Base-by-base conservation (phyloP, 2,329 filamentous ascomycete genomes). In the Colletotrichum paranaense region DNA sequence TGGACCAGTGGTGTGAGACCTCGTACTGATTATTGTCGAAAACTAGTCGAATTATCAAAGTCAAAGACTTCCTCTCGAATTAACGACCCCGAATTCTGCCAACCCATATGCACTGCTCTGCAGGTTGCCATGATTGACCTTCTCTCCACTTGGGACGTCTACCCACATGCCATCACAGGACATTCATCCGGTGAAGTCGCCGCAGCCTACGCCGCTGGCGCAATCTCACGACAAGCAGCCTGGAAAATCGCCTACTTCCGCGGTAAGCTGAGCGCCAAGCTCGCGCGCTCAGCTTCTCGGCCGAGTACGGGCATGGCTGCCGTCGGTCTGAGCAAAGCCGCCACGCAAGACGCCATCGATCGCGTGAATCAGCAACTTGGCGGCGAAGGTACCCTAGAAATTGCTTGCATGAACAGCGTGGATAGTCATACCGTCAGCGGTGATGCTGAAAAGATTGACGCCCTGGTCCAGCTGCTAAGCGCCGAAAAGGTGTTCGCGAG, bases 391-490 rank as follows among this genome's bases (percentile, higher is more conserved):
- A 76, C 75, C 3, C 79, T 81, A 0, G 80, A 83, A 28, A 75
- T 87, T n/a, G 81, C 81, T 2, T 88, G 88, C 76, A 84, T 86
- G 76, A 91, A 91, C 80, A 88, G 86, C 26, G 86, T 88, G 0
- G 80, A 81, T 1, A 89, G 85, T n/a, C 78, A 88, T 6, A 90
- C 88, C 0, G 82, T 89, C 0, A 88, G 88, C 46, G 74, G 74
- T 19, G 74, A 75, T 7, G 65, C 62, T 4, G 28, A n/a, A 3
- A 74, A 65, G 35, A 67, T 75, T 12, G 82, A 82, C 67, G 80
- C 77, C 35, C 67, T 82, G 11, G 83, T 78, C 0, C 73, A 74
- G 3, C 78, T 84, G 19, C 76, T 86, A 19, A 67, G 75, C 7
- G 66, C 67, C 0, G 80, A 77, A 46, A 78, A 75, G 0, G 77